Base-by-base conservation (phyloP, 176 grass and related monocot species). In the Alopecurus myosuroides region DNA sequence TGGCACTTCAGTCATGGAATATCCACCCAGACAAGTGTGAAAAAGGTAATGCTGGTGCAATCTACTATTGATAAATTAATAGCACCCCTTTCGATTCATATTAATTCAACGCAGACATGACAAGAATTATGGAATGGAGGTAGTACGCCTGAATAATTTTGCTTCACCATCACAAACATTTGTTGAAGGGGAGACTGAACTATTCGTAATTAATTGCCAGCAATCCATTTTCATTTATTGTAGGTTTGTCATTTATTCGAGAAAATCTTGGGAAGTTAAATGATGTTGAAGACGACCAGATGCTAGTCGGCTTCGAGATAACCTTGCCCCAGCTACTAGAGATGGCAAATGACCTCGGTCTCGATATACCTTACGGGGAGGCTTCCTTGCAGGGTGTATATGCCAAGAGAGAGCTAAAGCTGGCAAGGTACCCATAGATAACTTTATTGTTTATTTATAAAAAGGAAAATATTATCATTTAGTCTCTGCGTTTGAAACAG, bases 361-460 rank as follows among this genome's bases (percentile, higher is more conserved):
- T 80, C 0, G 9, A 79, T 52, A 3, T 86, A 5, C 52, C 51
- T 9, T 72, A 11, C 10, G 65, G 62, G 0, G 76, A 80, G 8
- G 4, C 66, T 9, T 5, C 66, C 12, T 62, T 86, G 65, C 76
- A 62, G 28, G 37, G 2, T 5, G 46, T 79, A 61, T 80, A 80
- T 80, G 29, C 28, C 36, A 80, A 86, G 67, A 86, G 84, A 73
- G 35, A 86, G 11, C 1, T 62, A 29, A 86, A 86, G 20, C 66
- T 86, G 3, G 9, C 65, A 0, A 86, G 60, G 76, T 86, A 84
- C 17, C 1, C 18, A 72, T n/a, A 34, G 50, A 42, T 42, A 9
- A 42, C 6, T 0, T 10, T 0, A 11, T n/a, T n/a, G n/a, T n/a
- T n/a, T n/a, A n/a, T n/a, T n/a, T n/a, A n/a, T n/a, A n/a, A n/a